Conservation (phyloP, 208 protist species). For the Leishmania amazonensis region DNA sequence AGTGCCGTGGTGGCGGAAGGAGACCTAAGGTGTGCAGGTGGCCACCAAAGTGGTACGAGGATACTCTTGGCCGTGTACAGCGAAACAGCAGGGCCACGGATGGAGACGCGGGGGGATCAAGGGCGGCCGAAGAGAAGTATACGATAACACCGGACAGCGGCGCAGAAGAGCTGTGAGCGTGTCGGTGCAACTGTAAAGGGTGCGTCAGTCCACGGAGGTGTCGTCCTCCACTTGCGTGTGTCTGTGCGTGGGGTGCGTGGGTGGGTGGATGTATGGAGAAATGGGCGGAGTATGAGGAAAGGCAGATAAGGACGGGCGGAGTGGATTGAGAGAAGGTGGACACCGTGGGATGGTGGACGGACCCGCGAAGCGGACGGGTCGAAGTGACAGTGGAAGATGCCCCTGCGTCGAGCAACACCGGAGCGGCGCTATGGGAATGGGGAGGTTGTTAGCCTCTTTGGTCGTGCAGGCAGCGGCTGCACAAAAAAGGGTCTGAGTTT, state of each 20-base stretch:
- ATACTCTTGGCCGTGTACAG: too few relatives aligned
- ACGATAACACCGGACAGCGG: not conserved
- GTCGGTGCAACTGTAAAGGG: not conserved
- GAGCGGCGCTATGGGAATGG: not conserved
- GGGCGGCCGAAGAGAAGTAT: too few relatives aligned
- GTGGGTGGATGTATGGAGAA: too few relatives aligned
- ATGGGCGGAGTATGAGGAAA: too few relatives aligned
- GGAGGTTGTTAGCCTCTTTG: not conserved
- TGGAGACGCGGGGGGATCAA: too few relatives aligned
- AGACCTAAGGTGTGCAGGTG: too few relatives aligned
- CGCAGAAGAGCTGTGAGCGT: not conserved
- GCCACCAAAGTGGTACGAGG: too few relatives aligned
- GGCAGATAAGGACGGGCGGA: too few relatives aligned
- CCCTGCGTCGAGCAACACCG: not conserved
- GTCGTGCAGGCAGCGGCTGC: too few relatives aligned
- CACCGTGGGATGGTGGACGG: not conserved
- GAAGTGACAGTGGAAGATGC: not conserved
- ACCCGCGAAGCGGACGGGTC: not conserved
- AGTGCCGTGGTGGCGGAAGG: too few relatives aligned
- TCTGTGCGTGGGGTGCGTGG: not conserved
- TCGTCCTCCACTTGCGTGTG: not conserved
- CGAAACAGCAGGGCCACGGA: too few relatives aligned
- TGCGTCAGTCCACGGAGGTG: too few relatives aligned
- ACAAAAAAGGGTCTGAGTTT: not conserved
- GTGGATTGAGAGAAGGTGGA: not conserved